A percentile compares a stretch with the other conserved stretches of the same genome.
phyloP scores from a whole-genome alignment of 1,284 basidiomycete species.

The Erythrobasidium hasegawianum region DNA sequence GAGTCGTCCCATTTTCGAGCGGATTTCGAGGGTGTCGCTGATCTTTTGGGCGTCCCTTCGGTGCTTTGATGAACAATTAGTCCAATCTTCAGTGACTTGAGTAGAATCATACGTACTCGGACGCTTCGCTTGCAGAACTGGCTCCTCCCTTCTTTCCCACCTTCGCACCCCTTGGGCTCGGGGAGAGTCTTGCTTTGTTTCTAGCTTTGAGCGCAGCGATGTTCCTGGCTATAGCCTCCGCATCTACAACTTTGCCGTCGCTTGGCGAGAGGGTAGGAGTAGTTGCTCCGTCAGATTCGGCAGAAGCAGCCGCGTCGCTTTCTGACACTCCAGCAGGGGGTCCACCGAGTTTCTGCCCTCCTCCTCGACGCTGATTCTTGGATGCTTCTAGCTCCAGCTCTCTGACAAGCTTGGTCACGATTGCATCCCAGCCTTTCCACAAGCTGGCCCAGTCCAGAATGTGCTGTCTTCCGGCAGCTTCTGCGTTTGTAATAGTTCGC shows the following conservation, averaged over 20 bases:
- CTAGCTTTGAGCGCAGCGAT: conserved; percentile 84
- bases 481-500: conserved; percentile 34
- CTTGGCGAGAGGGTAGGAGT: conserved; percentile 44
- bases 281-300: conserved; percentile 1
- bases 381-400: conserved; percentile 54
- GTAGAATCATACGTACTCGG: conserved; percentile 36
- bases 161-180: conserved; percentile 60
- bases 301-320: neutral
- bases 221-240: conserved; percentile 85
- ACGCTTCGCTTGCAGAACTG: conserved; percentile 54
- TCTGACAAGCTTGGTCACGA: conserved; percentile 72
- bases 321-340: neutral
- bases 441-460: conserved; percentile 27
- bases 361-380: conserved; percentile 69
- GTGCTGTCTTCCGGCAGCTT: conserved; percentile 11
- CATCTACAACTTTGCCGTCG: conserved; percentile 62
- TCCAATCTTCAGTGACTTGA: conserved; percentile 47
- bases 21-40: conserved; percentile 59
- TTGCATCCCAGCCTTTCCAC: conserved; percentile 74
- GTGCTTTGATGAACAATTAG: conserved; percentile 26
- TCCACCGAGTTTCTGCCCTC: conserved; percentile 2
- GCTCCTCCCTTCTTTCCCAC: conserved; percentile 54
- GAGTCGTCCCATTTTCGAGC: conserved; percentile 86
- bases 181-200: conserved; percentile 56
- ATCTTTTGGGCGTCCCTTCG: conserved; percentile 56